Percentiles rank a stretch among this genome's conserved stretches.
These are phyloP conservation scores for Neonectria hederae DNA, from an alignment of 2,329 filamentous ascomycete species.

Conservation along the genomic window DNA sequence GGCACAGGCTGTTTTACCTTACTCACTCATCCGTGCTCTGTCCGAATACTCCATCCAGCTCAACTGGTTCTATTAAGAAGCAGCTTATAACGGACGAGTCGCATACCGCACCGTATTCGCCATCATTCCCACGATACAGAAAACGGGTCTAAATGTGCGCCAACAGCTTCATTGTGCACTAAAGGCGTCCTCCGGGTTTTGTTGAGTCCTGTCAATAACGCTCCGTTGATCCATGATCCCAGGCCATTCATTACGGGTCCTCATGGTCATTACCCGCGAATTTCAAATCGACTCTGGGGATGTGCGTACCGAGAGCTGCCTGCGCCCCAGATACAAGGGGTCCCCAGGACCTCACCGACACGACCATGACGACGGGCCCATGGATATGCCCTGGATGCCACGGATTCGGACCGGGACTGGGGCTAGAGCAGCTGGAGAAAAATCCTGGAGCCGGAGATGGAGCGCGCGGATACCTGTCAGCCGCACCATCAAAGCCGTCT, in stretches of 20 bases:
- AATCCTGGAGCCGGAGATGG: slow-evolving; percentile 43
- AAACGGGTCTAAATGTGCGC: neutral
- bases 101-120: slow-evolving; percentile 5
- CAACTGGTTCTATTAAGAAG: neutral
- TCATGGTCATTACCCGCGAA: slow-evolving; percentile 31
- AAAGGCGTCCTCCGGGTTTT: slow-evolving; percentile 27
- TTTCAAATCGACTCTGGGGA: slow-evolving; percentile 29
- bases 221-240: slow-evolving; percentile 31
- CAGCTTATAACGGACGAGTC: neutral
- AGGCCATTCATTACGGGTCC: slow-evolving; percentile 34
- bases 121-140: slow-evolving; percentile 4
- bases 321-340: slow-evolving; percentile 37
- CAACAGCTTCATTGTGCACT: neutral
- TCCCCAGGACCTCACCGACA: slow-evolving; percentile 25
- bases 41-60: neutral
- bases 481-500: slow-evolving; percentile 25
- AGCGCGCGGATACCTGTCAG: slow-evolving; percentile 28
- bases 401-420: slow-evolving; percentile 31
- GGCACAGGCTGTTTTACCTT: neutral
- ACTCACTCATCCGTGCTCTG: neutral
- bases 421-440: slow-evolving; percentile 26
- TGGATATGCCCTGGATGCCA: slow-evolving; percentile 36
- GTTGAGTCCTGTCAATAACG: slow-evolving; percentile 36
- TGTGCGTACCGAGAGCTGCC: slow-evolving; percentile 38
- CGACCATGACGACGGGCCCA: slow-evolving; percentile 30